phyloP scores from a whole-genome alignment of 2,329 filamentous ascomycete genomes.

The Chrysosporium keratinophilum region DNA sequence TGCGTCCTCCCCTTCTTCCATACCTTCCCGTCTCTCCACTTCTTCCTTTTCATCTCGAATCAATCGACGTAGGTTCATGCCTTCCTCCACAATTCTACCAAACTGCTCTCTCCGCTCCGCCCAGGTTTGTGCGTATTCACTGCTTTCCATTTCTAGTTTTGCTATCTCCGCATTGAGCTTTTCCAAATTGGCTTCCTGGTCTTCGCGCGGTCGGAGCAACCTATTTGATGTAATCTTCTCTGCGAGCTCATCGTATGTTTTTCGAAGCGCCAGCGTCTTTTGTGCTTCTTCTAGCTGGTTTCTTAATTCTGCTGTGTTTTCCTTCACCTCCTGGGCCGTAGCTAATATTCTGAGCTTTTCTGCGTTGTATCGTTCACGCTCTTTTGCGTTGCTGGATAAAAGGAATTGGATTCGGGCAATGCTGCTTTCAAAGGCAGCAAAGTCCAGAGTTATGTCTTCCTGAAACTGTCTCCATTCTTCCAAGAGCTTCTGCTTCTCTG shows the following conservation, averaged over 20 bases:
- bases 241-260: constrained; percentile 77
- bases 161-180: constrained; percentile 83
- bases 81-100: constrained; percentile 78
- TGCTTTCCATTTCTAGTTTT: constrained; percentile 74
- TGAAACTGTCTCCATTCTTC: constrained; percentile 58
- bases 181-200: constrained; percentile 64
- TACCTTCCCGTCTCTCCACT: constrained; percentile 75
- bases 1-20: constrained; percentile 53
- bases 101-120: constrained; percentile 76
- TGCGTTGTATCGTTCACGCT: constrained; percentile 70
- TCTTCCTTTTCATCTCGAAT: constrained; percentile 95
- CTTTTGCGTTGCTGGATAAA: constrained; percentile 66
- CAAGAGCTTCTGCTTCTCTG: constrained; percentile 41
- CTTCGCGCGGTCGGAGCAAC: constrained; percentile 69
- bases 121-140: constrained; percentile 74
- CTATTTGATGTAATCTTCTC: constrained; percentile 76
- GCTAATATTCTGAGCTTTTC: constrained; percentile 70
- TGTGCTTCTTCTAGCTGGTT: constrained; percentile 67
- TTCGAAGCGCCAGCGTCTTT: constrained; percentile 63
- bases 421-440: constrained; percentile 75
- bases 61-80: constrained; percentile 69
- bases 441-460: constrained; percentile 78
- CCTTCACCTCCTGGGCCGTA: constrained; percentile 66
- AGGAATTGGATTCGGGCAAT: constrained; percentile 83
- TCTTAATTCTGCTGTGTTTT: constrained; percentile 62